phyloP scores from a whole-genome alignment of 2,329 filamentous ascomycete genomes.

The Samsoniella hepiali region DNA sequence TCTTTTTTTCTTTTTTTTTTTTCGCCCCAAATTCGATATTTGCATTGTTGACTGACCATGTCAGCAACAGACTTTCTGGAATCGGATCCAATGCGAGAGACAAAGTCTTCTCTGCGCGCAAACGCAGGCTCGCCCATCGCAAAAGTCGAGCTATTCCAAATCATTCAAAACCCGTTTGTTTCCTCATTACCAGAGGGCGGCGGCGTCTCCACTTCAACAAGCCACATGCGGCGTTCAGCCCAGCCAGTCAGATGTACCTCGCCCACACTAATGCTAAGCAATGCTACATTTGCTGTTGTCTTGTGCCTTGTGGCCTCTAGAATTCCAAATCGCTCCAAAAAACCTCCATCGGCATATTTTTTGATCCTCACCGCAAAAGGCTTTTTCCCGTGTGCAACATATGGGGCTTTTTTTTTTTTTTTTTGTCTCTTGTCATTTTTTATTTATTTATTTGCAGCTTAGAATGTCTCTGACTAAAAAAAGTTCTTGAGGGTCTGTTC shows the following conservation, averaged over 20 bases:
- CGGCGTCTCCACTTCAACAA: neutral
- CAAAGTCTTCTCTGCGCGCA: neutral
- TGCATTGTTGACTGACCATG: too few relatives aligned
- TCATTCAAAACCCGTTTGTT: neutral
- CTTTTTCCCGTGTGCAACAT: neutral
- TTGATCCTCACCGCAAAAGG: neutral
- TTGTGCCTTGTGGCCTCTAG: neutral
- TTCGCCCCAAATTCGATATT: neutral
- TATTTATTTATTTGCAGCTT: neutral
- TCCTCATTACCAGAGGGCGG: neutral
- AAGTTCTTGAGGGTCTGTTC: too few relatives aligned
- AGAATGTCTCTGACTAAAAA: neutral
- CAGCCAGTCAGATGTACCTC: neutral
- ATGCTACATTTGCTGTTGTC: neutral
- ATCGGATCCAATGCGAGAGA: neutral
- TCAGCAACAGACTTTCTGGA: too few relatives aligned
- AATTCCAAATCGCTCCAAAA: conserved; percentile 11
- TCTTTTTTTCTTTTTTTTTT: neutral
- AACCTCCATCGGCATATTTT: neutral
- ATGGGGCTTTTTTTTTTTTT: too few relatives aligned
- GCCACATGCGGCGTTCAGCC: conserved; percentile 2
- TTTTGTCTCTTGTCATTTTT: neutral
- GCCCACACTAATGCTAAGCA: neutral
- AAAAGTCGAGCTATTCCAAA: neutral
- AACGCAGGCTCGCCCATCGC: neutral